Evolutionary conservation across 441 rosid genomes (phyloP).

Genomic region (Gossypium gossypioides): DNA sequence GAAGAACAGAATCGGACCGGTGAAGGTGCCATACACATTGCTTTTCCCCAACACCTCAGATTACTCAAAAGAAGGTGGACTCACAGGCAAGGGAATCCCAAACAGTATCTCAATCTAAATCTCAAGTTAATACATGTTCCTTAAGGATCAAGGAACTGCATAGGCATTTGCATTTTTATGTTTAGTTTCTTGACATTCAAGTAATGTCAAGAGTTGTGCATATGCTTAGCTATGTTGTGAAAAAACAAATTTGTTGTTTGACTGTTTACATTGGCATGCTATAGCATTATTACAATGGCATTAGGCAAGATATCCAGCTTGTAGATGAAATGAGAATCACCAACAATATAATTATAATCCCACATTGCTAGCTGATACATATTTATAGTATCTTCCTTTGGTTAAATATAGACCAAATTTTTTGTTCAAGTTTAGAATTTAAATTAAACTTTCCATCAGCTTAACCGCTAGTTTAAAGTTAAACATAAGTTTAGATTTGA

Average conservation of each 20-base stretch:
- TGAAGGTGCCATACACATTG: conserved; percentile 60
- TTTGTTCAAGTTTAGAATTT: neutral
- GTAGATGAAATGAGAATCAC: no score
- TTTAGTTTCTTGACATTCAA: neutral
- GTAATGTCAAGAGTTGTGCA: neutral
- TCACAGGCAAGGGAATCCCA: conserved; percentile 79
- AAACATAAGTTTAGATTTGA: no score
- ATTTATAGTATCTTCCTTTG: no score
- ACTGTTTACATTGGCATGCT: neutral
- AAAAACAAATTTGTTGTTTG: neutral
- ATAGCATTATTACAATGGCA: neutral
- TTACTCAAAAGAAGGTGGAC: conserved; percentile 50
- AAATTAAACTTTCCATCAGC: no score
- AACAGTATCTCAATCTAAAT: conserved; percentile 62
- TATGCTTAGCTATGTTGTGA: neutral
- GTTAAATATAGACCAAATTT: neutral
- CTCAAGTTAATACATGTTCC: no score
- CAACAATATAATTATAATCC: neutral
- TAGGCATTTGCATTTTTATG: neutral
- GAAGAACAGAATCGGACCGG: conserved; percentile 73
- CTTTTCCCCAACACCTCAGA: conserved; percentile 59
- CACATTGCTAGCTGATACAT: neutral
- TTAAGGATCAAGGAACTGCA: neutral
- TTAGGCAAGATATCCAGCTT: no score
- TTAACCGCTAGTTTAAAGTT: no score